Conservation (phyloP, 495 filamentous ascomycete genomes). For the Aspergillus panamensis region DNA sequence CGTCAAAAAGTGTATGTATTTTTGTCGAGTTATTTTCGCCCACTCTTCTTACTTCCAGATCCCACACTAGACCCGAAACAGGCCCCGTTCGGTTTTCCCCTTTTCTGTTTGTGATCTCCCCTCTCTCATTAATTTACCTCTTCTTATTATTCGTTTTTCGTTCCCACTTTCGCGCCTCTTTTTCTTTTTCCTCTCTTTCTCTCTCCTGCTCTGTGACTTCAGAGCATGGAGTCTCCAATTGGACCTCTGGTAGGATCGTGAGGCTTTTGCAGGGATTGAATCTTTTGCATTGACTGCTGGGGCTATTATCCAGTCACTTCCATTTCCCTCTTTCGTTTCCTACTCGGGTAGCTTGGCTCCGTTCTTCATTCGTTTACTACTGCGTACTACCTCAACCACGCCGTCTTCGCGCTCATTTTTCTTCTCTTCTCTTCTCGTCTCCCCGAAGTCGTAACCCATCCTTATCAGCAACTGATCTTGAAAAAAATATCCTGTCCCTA, state of each 20-base stretch:
- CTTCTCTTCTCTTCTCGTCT: slow-evolving; percentile 5
- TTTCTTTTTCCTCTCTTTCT: slow-evolving; percentile 13
- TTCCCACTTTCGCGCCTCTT: slow-evolving; percentile 4
- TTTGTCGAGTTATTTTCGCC: slow-evolving; percentile 3
- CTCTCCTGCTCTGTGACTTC: slow-evolving; percentile 9
- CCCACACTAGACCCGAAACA: slow-evolving; percentile 13
- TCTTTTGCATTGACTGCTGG: slow-evolving; percentile 3
- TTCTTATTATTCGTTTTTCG: slow-evolving; percentile 8
- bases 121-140: slow-evolving; percentile 6
- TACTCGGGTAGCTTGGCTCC: slow-evolving; percentile 14
- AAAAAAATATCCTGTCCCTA: not conserved
- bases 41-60: slow-evolving; percentile 13
- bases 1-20: not conserved
- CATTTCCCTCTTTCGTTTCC: slow-evolving; percentile 16
- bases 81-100: slow-evolving; percentile 15
- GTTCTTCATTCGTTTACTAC: slow-evolving; percentile 20
- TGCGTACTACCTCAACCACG: slow-evolving; percentile 3
- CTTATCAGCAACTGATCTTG: not conserved
- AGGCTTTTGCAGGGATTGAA: slow-evolving; percentile 22
- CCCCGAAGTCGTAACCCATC: not conserved
- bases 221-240: slow-evolving; percentile 22
- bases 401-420: slow-evolving; percentile 1
- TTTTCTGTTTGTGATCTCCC: slow-evolving; percentile 21
- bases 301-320: slow-evolving; percentile 11
- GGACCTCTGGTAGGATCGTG: slow-evolving; percentile 31